Evolutionary conservation across 805 yeast genomes (phyloP).

Genomic region (Pichia pseudocactophila): DNA sequence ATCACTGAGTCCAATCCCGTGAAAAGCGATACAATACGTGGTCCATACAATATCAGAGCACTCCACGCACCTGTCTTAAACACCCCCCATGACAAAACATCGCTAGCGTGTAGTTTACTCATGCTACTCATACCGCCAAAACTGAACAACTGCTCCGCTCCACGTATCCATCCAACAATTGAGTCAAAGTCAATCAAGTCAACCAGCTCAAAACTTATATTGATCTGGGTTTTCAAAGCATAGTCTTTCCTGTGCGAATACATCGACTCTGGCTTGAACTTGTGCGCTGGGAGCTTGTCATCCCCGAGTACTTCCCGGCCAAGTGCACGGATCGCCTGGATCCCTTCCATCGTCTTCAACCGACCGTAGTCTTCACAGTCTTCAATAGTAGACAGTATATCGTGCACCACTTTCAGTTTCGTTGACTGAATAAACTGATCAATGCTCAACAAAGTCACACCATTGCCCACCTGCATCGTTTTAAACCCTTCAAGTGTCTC

Average conservation of each 20-base stretch:
- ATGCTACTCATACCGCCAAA: constrained; percentile 31
- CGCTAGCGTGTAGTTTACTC: constrained; percentile 30
- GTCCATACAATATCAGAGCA: constrained; percentile 20
- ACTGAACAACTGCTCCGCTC: constrained; percentile 23
- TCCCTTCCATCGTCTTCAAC: constrained; percentile 46
- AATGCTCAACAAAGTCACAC: constrained; percentile 30
- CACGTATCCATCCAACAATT: constrained; percentile 8
- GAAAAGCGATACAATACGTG: constrained; percentile 22
- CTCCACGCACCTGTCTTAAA: constrained; percentile 25
- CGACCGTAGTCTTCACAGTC: constrained; percentile 66
- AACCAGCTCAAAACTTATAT: constrained; percentile 59
- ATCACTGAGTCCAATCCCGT: constrained; percentile 26
- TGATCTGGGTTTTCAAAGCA: constrained; percentile 49
- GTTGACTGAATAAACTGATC: constrained; percentile 64
- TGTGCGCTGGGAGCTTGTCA: constrained; percentile 39
- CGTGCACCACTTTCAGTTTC: constrained; percentile 56
- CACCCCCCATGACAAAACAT: constrained; percentile 15
- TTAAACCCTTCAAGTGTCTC: constrained; percentile 33
- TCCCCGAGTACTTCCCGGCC: constrained; percentile 63
- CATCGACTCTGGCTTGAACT: constrained; percentile 71
- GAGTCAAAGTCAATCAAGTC: constrained; percentile 72
- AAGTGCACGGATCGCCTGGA: constrained; percentile 48
- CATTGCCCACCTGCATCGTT: constrained; percentile 52
- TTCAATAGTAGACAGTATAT: constrained; percentile 54
- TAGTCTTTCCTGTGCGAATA: constrained; percentile 69